Percentiles rank a stretch among this genome's conserved stretches.
These are phyloP conservation scores for Apiosordaria backusii DNA, from an alignment of 495 filamentous ascomycete genomes.

Conservation along the genomic window DNA sequence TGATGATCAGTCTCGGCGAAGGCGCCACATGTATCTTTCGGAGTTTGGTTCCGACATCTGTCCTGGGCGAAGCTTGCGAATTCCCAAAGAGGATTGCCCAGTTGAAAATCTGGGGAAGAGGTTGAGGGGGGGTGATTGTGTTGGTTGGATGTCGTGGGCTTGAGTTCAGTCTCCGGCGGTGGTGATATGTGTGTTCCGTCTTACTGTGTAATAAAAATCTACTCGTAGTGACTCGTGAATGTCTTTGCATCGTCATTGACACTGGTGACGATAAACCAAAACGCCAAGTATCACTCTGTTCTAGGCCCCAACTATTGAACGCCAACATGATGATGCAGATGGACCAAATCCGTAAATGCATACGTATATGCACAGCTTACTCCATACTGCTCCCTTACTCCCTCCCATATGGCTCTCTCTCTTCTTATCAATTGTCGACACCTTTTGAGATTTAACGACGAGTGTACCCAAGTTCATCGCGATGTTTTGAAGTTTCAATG, in stretches of 20 bases:
- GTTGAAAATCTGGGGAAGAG: background rate
- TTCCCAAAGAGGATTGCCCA: background rate
- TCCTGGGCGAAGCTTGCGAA: conserved; percentile 1
- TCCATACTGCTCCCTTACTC: too few relatives aligned
- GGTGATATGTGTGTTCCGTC: too few relatives aligned
- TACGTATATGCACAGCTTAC: background rate
- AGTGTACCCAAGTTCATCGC: too few relatives aligned
- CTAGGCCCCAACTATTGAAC: background rate
- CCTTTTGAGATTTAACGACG: too few relatives aligned
- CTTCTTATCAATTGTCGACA: too few relatives aligned
- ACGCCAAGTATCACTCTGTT: background rate
- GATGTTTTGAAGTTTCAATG: background rate
- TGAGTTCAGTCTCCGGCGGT: too few relatives aligned
- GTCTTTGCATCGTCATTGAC: too few relatives aligned
- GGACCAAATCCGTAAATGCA: background rate
- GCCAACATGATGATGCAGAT: background rate
- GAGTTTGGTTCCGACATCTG: conserved; percentile 8
- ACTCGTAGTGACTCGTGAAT: too few relatives aligned
- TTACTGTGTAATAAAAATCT: too few relatives aligned
- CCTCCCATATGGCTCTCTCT: too few relatives aligned
- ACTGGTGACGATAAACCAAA: background rate
- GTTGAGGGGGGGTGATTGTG: background rate
- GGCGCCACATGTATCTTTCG: conserved; percentile 20
- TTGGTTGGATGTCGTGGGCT: too few relatives aligned
- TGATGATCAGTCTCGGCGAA: too few relatives aligned